phyloP scores from a whole-genome alignment of 2,329 filamentous ascomycete genomes.

The Leptodontidium sp. region DNA sequence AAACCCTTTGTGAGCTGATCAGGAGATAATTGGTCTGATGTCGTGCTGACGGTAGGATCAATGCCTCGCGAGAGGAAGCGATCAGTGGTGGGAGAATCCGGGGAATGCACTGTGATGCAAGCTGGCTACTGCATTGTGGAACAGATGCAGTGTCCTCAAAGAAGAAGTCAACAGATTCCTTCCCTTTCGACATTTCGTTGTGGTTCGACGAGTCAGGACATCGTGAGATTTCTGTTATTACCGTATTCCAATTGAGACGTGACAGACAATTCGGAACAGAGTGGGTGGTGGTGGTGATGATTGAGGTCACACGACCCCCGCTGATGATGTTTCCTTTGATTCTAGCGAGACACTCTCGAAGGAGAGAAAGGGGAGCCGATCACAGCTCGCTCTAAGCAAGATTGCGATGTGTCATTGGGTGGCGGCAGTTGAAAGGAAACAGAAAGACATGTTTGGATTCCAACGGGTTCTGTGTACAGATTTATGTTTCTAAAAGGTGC shows the following conservation, averaged over 20 bases:
- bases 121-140: not conserved
- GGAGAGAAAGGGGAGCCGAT: not conserved
- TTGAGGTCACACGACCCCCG: constrained; percentile 33
- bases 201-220: constrained; percentile 15
- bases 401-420: constrained; percentile 36
- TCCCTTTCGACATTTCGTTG: not conserved
- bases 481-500: constrained; percentile 5
- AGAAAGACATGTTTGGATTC: constrained; percentile 22
- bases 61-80: not conserved
- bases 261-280: not conserved
- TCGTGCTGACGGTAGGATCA: constrained; percentile 6
- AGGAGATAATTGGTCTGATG: constrained; percentile 27
- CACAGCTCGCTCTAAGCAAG: constrained; percentile 19
- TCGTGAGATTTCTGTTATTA: constrained; percentile 1
- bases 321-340: constrained; percentile 18
- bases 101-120: not conserved
- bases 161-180: constrained; percentile 11
- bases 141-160: not conserved
- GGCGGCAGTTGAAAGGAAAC: constrained; percentile 27
- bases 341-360: not conserved
- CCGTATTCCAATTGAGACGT: too few relatives aligned
- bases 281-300: not conserved
- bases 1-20: constrained; percentile 27
- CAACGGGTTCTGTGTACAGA: constrained; percentile 32
- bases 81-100: not conserved